Percentiles rank a stretch among this genome's conserved stretches.
These are phyloP conservation scores for Cercospora citrullina DNA, from an alignment of 2,329 filamentous ascomycete genomes.

Conservation along the genomic window DNA sequence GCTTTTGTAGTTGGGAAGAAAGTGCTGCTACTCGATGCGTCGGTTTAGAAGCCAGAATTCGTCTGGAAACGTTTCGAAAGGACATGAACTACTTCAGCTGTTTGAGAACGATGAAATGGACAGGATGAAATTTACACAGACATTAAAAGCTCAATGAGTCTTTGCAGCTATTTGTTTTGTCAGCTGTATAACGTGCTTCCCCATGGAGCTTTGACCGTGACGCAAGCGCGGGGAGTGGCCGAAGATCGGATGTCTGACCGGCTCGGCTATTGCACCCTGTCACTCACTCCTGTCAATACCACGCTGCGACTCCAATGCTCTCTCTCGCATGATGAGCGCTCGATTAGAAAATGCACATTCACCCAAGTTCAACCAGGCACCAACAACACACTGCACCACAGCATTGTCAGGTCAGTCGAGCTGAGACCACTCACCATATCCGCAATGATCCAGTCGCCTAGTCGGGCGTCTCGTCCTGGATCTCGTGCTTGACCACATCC, in stretches of 20 bases:
- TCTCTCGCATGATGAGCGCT: not conserved
- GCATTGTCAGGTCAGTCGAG: not conserved
- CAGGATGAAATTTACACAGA: not conserved
- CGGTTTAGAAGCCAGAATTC: conserved; percentile 23
- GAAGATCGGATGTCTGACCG: conserved; percentile 1
- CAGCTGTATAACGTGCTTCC: conserved; percentile 4
- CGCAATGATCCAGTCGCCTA: not conserved
- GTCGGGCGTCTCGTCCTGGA: conserved; percentile 1
- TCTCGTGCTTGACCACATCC: conserved; percentile 6
- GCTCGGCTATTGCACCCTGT: conserved; percentile 10
- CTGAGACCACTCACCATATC: not conserved
- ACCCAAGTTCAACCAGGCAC: not conserved
- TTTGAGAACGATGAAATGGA: not conserved
- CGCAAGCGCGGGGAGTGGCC: conserved; percentile 6
- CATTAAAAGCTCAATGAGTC: not conserved
- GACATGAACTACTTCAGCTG: conserved; percentile 21
- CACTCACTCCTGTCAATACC: not conserved
- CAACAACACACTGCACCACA: not conserved
- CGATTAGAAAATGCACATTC: not conserved
- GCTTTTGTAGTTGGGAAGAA: conserved; percentile 20
- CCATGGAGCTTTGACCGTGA: not conserved
- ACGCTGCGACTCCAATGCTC: not conserved
- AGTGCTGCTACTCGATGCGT: conserved; percentile 31
- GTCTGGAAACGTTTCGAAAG: conserved; percentile 20
- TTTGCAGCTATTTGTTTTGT: conserved; percentile 1